These are phyloP conservation scores for Coemansia interrupta DNA, from an alignment of 192 early-diverging fungal species.

Conservation along the genomic window DNA sequence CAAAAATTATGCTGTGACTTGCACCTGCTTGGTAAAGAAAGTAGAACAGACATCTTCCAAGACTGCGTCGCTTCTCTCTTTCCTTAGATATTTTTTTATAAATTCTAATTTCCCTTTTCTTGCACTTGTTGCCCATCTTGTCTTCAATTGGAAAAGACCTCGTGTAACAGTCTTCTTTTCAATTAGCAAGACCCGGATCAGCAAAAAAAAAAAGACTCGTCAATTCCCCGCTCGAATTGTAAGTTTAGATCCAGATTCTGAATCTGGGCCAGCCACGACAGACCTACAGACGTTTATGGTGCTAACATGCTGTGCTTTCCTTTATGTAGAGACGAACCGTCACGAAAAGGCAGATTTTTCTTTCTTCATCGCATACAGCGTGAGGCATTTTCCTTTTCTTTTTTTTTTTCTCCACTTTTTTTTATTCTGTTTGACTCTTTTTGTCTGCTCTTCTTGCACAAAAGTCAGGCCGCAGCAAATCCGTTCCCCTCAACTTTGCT, in stretches of 20 bases:
- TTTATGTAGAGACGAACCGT: constrained; percentile 38
- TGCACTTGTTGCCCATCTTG: constrained; percentile 13
- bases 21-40: too few relatives aligned
- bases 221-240: constrained; percentile 1
- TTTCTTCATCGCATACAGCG: not conserved
- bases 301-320: not conserved
- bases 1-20: too few relatives aligned
- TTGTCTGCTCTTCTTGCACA: not conserved
- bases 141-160: constrained; percentile 25
- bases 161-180: constrained; percentile 6
- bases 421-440: constrained; percentile 1
- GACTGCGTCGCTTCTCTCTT: not conserved
- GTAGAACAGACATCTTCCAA: not conserved
- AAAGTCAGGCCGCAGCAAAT: too few relatives aligned
- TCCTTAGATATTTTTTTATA: constrained; percentile 5
- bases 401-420: not conserved
- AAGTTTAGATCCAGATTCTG: not conserved
- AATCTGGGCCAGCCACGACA: too few relatives aligned
- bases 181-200: constrained; percentile 16
- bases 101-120: constrained; percentile 2
- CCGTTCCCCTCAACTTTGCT: too few relatives aligned
- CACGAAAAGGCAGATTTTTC: constrained; percentile 10
- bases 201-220: constrained; percentile 8
- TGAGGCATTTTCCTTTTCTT: not conserved
- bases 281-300: too few relatives aligned